These are phyloP conservation scores for Tillandsia leiboldiana DNA, from an alignment of 176 grass and related monocot species.

Conservation along the genomic window DNA sequence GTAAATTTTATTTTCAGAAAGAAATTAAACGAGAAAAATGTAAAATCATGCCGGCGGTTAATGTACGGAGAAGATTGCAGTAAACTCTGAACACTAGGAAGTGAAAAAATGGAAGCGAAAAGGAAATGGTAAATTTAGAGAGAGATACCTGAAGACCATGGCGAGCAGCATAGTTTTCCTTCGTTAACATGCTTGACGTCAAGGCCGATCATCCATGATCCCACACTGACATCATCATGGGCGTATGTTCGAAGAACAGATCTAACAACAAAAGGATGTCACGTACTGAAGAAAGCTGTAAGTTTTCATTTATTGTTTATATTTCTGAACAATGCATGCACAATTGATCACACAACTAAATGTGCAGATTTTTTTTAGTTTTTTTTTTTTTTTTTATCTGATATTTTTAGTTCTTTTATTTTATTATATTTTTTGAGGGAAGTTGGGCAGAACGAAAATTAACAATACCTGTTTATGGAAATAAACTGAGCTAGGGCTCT, in stretches of 20 bases:
- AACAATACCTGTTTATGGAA: constrained; percentile 84
- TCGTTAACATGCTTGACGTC: constrained; percentile 92
- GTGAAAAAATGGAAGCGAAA: not conserved
- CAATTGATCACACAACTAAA: constrained; percentile 1
- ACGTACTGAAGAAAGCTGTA: not conserved
- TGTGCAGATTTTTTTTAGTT: not conserved
- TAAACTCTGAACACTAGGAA: not conserved
- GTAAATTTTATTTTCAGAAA: not conserved
- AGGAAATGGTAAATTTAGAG: not conserved
- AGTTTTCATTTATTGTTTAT: not conserved
- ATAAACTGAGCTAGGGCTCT: constrained; percentile 94
- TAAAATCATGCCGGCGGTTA: no score
- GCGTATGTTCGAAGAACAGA: constrained; percentile 77
- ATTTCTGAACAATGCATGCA: not conserved
- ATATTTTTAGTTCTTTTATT: no score
- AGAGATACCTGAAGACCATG: constrained; percentile 74
- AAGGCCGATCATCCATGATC: constrained; percentile 95
- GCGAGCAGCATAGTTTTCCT: constrained; percentile 89
- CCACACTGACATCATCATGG: constrained; percentile 97
- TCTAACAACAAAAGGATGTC: constrained; percentile 27
- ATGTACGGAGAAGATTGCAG: no score
- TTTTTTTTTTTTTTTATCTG: no score
- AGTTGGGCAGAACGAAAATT: not conserved
- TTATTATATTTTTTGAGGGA: not conserved
- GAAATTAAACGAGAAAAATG: no score